Conservation (phyloP, 305 asterid species). For the Caryopteris hybrid region DNA sequence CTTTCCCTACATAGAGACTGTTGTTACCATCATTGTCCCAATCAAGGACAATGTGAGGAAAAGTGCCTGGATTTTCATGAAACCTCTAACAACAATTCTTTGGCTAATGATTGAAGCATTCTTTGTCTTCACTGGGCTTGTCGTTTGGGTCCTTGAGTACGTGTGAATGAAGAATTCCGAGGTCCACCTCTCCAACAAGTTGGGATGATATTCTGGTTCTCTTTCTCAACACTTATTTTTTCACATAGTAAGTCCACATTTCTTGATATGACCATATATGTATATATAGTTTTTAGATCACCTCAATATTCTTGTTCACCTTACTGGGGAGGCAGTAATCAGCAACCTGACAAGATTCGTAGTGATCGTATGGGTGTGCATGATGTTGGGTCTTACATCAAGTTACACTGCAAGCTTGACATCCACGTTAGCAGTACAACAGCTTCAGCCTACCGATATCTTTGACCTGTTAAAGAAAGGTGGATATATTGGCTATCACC, state of each 20-base stretch:
- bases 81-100: constrained; percentile 39
- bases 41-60: constrained; percentile 26
- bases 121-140: constrained; percentile 42
- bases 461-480: constrained; percentile 23
- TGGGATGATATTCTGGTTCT: constrained; percentile 53
- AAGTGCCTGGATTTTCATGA: constrained; percentile 52
- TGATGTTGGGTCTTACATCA: constrained; percentile 33
- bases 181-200: constrained; percentile 46
- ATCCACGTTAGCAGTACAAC: constrained; percentile 29
- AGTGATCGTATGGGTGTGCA: constrained; percentile 34
- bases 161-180: constrained; percentile 39
- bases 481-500: constrained; percentile 31
- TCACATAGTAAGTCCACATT: constrained; percentile 40
- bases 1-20: constrained; percentile 49
- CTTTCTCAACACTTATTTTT: constrained; percentile 56
- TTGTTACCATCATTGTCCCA: constrained; percentile 35
- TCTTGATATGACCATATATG: too few relatives aligned
- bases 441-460: constrained; percentile 29
- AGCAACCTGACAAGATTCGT: constrained; percentile 32
- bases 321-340: constrained; percentile 27
- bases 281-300: too few relatives aligned
- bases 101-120: constrained; percentile 51
- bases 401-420: constrained; percentile 40
- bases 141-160: constrained; percentile 61
- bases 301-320: neutral